Base-by-base conservation (phyloP, 768 basidiomycete species). In the Sarcomyxa edulis region DNA sequence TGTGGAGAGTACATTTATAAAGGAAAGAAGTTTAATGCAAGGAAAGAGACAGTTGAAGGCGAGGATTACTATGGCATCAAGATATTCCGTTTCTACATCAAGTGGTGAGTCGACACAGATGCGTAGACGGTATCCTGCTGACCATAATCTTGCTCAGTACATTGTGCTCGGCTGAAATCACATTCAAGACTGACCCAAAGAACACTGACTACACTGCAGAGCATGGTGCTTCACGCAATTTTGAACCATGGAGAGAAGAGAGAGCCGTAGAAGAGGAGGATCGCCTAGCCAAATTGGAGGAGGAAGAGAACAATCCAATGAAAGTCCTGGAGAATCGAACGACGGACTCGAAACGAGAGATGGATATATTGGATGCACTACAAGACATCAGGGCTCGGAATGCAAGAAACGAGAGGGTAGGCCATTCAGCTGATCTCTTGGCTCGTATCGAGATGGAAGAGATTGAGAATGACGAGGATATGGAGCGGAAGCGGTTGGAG, bases 1-100 rank as follows among this genome's bases (percentile, higher is more conserved):
- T 99, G 96, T 52, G 96, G 94, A 33, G 96, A 99, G 65, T 99
- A 98, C 53, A 87, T 99, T 39, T 95, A 97, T 65, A 97, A 99
- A 60, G 96, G 96, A 32, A 99, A 99, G 71, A 99, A 99, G 63
- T 99, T 99, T 70, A 98, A 99, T 51, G 96, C 96, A 5, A 76
- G 95, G 34, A 98, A 99, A 58, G 96, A 99, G 67, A 98, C 95
- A 0, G 96, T 96, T 7, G 85, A 92, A 1, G 92, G 89, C 0
- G 95, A 98, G 57, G 92, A 96, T 48, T 99, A 99, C 54, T 90
- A 89, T 69, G 94, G 95, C 6, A 98, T 99, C 71, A 97, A 96
- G 65, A 93, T 91, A 39, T 92, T 92, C 59, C 72, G 88, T 25
- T 92, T 92, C 61, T 92, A 91, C 51, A 92, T 92, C 52, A 92